phyloP scores from a whole-genome alignment of 768 basidiomycete species.

The Boletus rubescentipes region DNA sequence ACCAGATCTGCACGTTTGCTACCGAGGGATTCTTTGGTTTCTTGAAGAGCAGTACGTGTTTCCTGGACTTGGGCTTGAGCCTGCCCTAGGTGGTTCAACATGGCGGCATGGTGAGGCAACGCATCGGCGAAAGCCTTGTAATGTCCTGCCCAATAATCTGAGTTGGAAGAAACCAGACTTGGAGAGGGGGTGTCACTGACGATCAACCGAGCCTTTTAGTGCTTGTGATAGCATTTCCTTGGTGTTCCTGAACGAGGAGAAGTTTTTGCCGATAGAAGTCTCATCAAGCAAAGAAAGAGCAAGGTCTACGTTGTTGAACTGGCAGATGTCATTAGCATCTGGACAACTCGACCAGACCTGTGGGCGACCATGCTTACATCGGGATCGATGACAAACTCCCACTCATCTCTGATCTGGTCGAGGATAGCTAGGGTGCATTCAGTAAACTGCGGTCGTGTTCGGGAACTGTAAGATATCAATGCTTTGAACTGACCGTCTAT shows the following conservation, averaged over 20 bases:
- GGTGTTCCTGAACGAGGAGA: slow-evolving; percentile 73
- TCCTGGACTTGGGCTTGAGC: slow-evolving; percentile 75
- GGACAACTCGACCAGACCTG: neutral
- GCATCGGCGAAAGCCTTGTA: slow-evolving; percentile 96
- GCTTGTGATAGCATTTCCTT: slow-evolving; percentile 78
- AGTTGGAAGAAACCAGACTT: slow-evolving; percentile 1
- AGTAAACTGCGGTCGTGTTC: neutral
- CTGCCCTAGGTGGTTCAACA: slow-evolving; percentile 67
- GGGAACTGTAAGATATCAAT: neutral
- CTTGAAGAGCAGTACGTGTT: slow-evolving; percentile 68
- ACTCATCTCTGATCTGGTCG: slow-evolving; percentile 83
- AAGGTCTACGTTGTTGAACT: slow-evolving; percentile 95
- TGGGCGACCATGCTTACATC: slow-evolving; percentile 51
- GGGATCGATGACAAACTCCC: slow-evolving; percentile 83
- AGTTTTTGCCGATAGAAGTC: slow-evolving; percentile 67
- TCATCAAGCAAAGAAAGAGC: slow-evolving; percentile 87
- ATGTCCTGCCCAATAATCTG: slow-evolving; percentile 54
- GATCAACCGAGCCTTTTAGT: slow-evolving; percentile 85
- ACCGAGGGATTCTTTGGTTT: slow-evolving; percentile 76
- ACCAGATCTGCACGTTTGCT: slow-evolving; percentile 86
- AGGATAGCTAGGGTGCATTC: slow-evolving; percentile 58
- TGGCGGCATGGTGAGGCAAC: slow-evolving; percentile 82
- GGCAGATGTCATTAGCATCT: slow-evolving; percentile 9
- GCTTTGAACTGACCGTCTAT: slow-evolving; percentile 69
- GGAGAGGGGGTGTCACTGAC: slow-evolving; percentile 43